Evolutionary conservation across 257 asterid species (phyloP).

Genomic region (Hygrophila difformis): DNA sequence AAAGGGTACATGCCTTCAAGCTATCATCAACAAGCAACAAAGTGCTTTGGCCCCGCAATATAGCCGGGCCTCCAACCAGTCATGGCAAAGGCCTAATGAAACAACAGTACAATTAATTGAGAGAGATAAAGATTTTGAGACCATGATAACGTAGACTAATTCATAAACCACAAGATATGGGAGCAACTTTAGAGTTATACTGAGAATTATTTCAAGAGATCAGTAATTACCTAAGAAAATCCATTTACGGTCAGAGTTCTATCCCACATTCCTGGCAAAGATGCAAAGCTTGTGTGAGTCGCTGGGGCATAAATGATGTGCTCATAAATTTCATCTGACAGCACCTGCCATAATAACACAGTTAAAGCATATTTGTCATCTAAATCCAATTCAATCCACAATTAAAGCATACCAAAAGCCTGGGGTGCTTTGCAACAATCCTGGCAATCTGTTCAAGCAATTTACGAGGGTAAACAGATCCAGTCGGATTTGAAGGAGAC

Average conservation of each 20-base stretch:
- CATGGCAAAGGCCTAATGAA: conserved; percentile 80
- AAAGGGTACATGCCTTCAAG: too few relatives aligned
- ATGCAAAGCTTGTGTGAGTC: conserved; percentile 89
- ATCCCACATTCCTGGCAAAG: conserved; percentile 95
- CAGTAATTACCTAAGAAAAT: conserved; percentile 67
- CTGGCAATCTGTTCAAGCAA: conserved; percentile 86
- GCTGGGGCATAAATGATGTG: conserved; percentile 96
- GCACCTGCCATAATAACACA: conserved; percentile 40
- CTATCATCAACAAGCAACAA: conserved; percentile 88
- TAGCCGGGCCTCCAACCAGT: conserved; percentile 99
- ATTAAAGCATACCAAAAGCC: conserved; percentile 62
- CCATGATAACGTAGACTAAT: too few relatives aligned
- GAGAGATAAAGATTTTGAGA: too few relatives aligned
- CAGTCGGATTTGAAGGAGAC: conserved; percentile 98
- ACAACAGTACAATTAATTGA: conserved; percentile 10
- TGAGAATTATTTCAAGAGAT: background rate
- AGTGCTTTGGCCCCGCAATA: conserved; percentile 93
- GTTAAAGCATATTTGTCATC: conserved; percentile 7
- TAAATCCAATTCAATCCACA: background rate
- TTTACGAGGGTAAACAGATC: conserved; percentile 81
- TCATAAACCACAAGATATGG: background rate
- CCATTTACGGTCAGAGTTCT: conserved; percentile 94
- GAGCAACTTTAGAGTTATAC: background rate
- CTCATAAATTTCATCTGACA: conserved; percentile 93
- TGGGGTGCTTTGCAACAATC: conserved; percentile 81